Evolutionary conservation across 345 rosid species (phyloP), one percentile per base, ranked within the genome.

Genomic region (Murraya paniculata): DNA sequence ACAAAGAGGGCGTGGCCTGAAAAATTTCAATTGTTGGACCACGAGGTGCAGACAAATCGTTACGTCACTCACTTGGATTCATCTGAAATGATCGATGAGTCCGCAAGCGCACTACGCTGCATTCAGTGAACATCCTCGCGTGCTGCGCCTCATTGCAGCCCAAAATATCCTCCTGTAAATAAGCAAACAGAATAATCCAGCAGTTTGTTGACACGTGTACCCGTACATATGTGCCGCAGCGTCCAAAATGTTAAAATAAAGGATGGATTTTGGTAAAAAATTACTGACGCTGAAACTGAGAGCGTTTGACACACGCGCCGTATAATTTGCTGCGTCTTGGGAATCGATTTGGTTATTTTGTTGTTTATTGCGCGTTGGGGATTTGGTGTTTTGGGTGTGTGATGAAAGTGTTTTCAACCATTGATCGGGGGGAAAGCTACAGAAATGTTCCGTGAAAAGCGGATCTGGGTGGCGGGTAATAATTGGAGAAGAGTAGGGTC

Each of bases 391-490:
- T 1, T 10, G 81, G 21, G 1, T 27, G 71, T 45, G 86, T 14
- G 71, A 64, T 66, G 73, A 45, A 45, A 13, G 57, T 6, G 57
- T 53, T 78, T 78, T 77, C 80, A 31, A 75, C 86, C 82, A 78
- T 81, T 78, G 81, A 80, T 76, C 14, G 48, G 53, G 81, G 68
- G 31, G 27, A 55, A 72, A 75, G 27, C 72, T 9, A 35, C 82
- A 69, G 48, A 35, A 7, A 38, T 0, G 64, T 77, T 71, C 85
- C 88, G 85, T 73, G 75, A 81, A 79, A 70, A 38, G 56, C 77
- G 88, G 85, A 80, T 79, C 82, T 82, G 78, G 48, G 61, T 25
- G 83, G 80, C 14, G 27, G 9, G 73, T 71, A 78, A 78, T 76
- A 24, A 75, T 64, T 28, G n/a, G 48, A 18, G 18, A 30, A 25